Evolutionary conservation across 768 basidiomycete genomes (phyloP).

Genomic region (Daedaleopsis sinensis): DNA sequence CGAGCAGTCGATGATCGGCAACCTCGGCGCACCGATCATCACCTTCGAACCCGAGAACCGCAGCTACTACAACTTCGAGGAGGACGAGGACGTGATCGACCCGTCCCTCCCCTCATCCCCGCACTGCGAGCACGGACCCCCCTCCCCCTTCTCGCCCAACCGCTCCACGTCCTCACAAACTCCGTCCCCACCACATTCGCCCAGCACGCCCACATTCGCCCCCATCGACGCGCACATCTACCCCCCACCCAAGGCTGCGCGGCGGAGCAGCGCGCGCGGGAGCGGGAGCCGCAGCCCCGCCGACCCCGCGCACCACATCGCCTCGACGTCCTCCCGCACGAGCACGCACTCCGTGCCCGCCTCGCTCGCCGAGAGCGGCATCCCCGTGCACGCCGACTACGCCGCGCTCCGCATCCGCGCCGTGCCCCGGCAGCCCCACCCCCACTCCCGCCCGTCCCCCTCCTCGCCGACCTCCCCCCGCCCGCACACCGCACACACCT

Average conservation of each 20-base stretch:
- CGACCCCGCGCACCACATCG: not conserved
- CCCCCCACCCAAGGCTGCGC: conserved; percentile 11
- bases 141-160: not conserved
- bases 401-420: not conserved
- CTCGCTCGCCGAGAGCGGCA: not conserved
- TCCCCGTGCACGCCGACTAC: not conserved
- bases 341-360: not conserved
- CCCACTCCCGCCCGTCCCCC: not conserved
- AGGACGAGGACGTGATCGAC: not conserved
- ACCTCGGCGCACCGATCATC: conserved; percentile 24
- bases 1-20: conserved; percentile 22
- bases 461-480: not conserved
- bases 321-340: not conserved
- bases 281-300: conserved; percentile 1
- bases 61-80: conserved; percentile 47
- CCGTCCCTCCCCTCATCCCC: not conserved
- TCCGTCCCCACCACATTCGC: not conserved
- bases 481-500: not conserved
- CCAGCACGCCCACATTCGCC: not conserved
- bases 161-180: not conserved
- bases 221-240: not conserved
- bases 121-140: not conserved
- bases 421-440: not conserved
- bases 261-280: conserved; percentile 2
- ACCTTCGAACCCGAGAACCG: conserved; percentile 57